Evolutionary conservation across 2,329 filamentous ascomycete species (phyloP).

Genomic region (Xylariaceae sp.): DNA sequence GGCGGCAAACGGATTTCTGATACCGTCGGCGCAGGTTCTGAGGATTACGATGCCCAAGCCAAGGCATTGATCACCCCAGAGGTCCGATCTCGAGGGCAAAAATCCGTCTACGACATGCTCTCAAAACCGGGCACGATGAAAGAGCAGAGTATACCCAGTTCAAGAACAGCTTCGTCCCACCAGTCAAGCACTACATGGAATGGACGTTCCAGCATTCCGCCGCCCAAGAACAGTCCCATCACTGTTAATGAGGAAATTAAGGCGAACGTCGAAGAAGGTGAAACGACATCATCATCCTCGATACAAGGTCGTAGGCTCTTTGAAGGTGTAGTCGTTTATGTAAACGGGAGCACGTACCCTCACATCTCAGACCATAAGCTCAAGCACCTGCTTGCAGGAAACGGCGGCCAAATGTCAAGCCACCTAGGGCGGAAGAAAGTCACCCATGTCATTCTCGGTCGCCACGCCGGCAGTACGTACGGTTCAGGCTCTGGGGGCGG

Average conservation of each 20-base stretch:
- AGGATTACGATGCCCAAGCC: constrained; percentile 48
- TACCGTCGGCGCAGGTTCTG: constrained; percentile 62
- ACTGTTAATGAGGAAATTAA: constrained; percentile 27
- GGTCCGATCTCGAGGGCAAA: constrained; percentile 37
- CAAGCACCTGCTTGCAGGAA: constrained; percentile 70
- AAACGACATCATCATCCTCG: constrained; percentile 44
- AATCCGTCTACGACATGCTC: constrained; percentile 56
- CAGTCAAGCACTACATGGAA: too few species aligned
- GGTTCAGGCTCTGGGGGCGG: constrained; percentile 60
- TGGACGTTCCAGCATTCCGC: too few species aligned
- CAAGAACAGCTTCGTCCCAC: background rate
- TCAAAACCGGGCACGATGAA: constrained; percentile 44
- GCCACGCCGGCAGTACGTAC: constrained; percentile 40
- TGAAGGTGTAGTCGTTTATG: constrained; percentile 69
- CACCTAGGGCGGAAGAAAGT: constrained; percentile 70
- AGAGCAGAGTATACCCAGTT: constrained; percentile 18
- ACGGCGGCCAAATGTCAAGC: constrained; percentile 71
- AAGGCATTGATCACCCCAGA: constrained; percentile 44
- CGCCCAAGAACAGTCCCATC: background rate
- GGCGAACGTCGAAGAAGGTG: constrained; percentile 35
- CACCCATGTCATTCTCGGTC: constrained; percentile 82
- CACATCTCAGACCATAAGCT: constrained; percentile 81
- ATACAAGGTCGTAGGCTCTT: constrained; percentile 56
- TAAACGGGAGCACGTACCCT: constrained; percentile 85
- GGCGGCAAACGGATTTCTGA: constrained; percentile 62